Base-by-base conservation (phyloP, 192 early-diverging fungal genomes). In the Coemansia sp. region DNA sequence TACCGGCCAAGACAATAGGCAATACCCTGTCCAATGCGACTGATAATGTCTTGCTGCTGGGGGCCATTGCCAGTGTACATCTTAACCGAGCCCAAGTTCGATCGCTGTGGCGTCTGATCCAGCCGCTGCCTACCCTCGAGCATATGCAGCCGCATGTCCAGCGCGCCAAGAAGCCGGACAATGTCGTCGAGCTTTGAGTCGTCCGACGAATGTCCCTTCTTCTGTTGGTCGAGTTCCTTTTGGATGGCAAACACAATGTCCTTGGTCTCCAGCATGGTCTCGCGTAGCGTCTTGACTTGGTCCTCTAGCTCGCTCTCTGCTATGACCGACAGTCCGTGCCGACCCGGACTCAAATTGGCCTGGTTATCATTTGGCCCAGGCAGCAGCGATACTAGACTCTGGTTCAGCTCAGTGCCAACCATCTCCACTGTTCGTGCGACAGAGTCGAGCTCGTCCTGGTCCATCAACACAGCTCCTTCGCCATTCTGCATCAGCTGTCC, bases 91-190 rank as follows among this genome's bases (percentile, higher is more conserved):
- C 80, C 75, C 2, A 69, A 52, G 49, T 74, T 82, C 4, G 65
- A 28, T 16, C 66, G 68, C 64, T 64, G 58, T 0, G 70, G 65
- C 14, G 68, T 28, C 57, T 72, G 63, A 14, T 71, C 77, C 37
- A 71, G 33, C 17, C 68, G 63, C 59, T 72, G 75, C 11, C 72
- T 67, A 46, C 66, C 72, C 44, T 82, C 80, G 6, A 82, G 66
- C 75, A 82, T 77, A 26, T 82, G 75, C 11, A 82, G 37, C 17
- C 80, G 75, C 75, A 82, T 77, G 67, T 82, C 80, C 50, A 82
- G 63, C 0, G 75, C 75, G 7, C 80, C 75, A 3, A 82, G 66
- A 5, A 82, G 66, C 52, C 71, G 52, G 13, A 68, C 63, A 44
- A 82, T 77, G 59, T 69, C 67, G 39, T 82, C 75, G 23, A 82